Evolutionary conservation across 192 early-diverging fungal genomes (phyloP).

Genomic region (Funneliformis mosseae): DNA sequence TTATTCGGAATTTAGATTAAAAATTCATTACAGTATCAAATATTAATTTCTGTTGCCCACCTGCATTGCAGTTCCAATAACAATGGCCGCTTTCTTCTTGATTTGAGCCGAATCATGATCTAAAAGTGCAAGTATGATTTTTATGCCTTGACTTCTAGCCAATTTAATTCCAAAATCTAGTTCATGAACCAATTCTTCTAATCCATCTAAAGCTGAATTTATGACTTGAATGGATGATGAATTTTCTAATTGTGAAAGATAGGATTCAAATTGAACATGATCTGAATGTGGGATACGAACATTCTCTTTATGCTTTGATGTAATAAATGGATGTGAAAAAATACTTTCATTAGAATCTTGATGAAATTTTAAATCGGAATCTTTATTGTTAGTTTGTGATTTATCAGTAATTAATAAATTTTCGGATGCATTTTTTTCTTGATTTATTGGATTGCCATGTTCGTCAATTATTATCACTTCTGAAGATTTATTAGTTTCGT

Average conservation of each 20-base stretch:
- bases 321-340: background rate
- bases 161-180: constrained; percentile 59
- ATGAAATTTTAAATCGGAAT: constrained; percentile 20
- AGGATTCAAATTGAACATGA: constrained; percentile 41
- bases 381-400: constrained; percentile 22
- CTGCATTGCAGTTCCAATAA: constrained; percentile 60
- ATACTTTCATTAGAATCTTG: constrained; percentile 4
- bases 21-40: background rate
- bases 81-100: constrained; percentile 49
- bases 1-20: background rate
- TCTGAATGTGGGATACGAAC: constrained; percentile 21
- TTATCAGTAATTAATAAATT: constrained; percentile 27
- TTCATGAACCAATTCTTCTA: constrained; percentile 59
- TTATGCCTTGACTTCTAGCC: constrained; percentile 39
- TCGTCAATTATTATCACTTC: constrained; percentile 42
- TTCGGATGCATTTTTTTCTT: constrained; percentile 2
- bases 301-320: constrained; percentile 11
- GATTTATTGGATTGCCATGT: constrained; percentile 37
- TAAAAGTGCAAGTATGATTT: constrained; percentile 42
- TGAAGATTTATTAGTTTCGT: constrained; percentile 5
- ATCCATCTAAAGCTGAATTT: constrained; percentile 47
- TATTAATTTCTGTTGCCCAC: constrained; percentile 25
- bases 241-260: constrained; percentile 36
- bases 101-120: constrained; percentile 36
- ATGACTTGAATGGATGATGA: constrained; percentile 26